Base-by-base conservation (phyloP, 2,329 filamentous ascomycete genomes). In the Thermomyces lanuginosus region DNA sequence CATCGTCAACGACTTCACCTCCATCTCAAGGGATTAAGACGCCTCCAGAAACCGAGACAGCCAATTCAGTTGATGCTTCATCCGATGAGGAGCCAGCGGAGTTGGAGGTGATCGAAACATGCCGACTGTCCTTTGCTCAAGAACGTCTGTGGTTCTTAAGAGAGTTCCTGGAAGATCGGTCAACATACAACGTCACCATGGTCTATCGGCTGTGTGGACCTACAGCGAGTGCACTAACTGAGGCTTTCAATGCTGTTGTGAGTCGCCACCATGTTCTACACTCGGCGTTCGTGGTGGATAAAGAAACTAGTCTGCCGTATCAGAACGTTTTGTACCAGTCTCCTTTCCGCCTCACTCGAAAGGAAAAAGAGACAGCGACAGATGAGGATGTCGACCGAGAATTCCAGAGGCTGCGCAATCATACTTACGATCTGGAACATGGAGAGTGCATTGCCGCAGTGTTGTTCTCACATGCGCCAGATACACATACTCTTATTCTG, bases 401-500 rank as follows among this genome's bases (percentile, higher is more conserved):
- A 14, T 43, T 36, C 19, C 29, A 40, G 2, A 26, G 23, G 2
- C 21, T 46, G 10, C 27, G 32, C 22, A 28, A 39, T 2, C 33
- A 53, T 22, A 31, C 32, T 2, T 61, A 45, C 15, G 49, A 60
- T 26, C 30, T 65, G 4, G 45, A 42, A 12, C 35, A 29, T 4
- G 51, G 53, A n/a, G 32, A 52, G 17, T 12, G 7, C 3, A 21
- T 30, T 4, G 21, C 27, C 1, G 20, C 33, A 2, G 13, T 21
- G 2, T 38, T 63, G 1, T 38, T 64, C 3, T 40, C 52, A 0
- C 38, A 45, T 7, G 47, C 45, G 0, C 31, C 42, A 2, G 38
- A 35, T 0, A 20, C 32, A 0, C 52, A 61, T 33, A 53, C 40
- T 29, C 33, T 65, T 3, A 11, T 68, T 0, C 12, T 67, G 8